phyloP scores from a whole-genome alignment of 1,284 basidiomycete genomes.

The Neonothopanus nambi region DNA sequence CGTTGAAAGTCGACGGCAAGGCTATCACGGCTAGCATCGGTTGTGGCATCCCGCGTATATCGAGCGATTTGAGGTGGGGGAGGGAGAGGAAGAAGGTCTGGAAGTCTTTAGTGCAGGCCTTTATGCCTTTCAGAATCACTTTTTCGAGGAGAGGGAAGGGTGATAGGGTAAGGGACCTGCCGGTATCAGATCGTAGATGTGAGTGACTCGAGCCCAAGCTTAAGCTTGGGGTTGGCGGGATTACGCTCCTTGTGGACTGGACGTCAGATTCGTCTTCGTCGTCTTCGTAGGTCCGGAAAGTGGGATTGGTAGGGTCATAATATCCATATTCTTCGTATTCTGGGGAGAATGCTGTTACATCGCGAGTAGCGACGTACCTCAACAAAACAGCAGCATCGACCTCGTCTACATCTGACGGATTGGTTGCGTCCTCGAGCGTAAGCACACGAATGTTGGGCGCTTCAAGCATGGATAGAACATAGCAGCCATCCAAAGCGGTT shows the following conservation, averaged over 20 bases:
- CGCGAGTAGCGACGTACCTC: conserved; percentile 28
- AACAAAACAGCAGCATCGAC: conserved; percentile 38
- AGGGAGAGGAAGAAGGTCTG: conserved; percentile 31
- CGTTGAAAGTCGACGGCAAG: too few species aligned
- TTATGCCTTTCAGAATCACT: conserved; percentile 34
- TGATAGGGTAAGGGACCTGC: neutral
- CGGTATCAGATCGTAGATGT: neutral
- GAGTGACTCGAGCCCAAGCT: neutral
- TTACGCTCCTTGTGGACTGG: neutral
- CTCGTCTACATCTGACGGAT: conserved; percentile 36
- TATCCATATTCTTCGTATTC: conserved; percentile 24
- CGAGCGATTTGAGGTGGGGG: conserved; percentile 25
- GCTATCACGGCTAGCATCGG: neutral
- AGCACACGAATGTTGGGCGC: conserved; percentile 35
- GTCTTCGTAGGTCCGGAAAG: neutral
- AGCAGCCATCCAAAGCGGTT: conserved; percentile 34
- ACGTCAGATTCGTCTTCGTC: neutral
- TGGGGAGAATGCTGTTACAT: conserved; percentile 2
- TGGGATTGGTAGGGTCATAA: too few species aligned
- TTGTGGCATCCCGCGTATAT: neutral
- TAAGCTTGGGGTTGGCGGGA: neutral
- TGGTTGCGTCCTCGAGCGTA: conserved; percentile 40
- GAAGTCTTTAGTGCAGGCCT: conserved; percentile 31
- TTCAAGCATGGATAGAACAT: conserved; percentile 36
- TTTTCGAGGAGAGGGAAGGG: conserved; percentile 13